These are phyloP conservation scores for Brassica carinata DNA, from an alignment of 345 rosid genomes.

Conservation along the genomic window DNA sequence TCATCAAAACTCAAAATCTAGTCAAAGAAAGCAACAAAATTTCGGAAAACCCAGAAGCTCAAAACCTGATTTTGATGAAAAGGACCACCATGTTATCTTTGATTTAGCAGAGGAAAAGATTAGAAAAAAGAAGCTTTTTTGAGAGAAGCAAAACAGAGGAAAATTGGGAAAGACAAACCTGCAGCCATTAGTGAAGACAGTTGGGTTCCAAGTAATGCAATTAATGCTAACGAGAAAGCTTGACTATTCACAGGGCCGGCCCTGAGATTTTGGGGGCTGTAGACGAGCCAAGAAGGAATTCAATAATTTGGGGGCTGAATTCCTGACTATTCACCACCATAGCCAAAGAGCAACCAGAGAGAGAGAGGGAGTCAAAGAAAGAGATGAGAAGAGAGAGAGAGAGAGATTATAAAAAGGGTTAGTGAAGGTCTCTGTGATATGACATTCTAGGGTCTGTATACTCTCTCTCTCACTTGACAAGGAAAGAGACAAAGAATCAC, in stretches of 20 bases:
- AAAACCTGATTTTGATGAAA: conserved; percentile 8
- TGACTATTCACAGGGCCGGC: conserved; percentile 35
- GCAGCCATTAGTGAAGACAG: conserved; percentile 52
- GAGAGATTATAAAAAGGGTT: conserved; percentile 32
- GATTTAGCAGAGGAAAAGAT: neutral
- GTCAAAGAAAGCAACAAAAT: conserved; percentile 25
- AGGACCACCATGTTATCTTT: neutral
- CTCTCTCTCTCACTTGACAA: conserved; percentile 31
- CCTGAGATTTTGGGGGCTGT: too few species aligned
- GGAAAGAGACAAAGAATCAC: conserved; percentile 33
- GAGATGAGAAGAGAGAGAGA: conserved; percentile 12
- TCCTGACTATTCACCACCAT: conserved; percentile 54
- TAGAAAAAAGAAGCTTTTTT: neutral
- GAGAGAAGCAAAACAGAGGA: conserved; percentile 25
- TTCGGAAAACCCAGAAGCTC: conserved; percentile 9
- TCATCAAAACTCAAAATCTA: neutral
- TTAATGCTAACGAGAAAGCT: conserved; percentile 49
- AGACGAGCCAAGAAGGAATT: too few species aligned
- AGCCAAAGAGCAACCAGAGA: conserved; percentile 25
- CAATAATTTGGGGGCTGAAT: too few species aligned
- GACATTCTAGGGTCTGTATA: conserved; percentile 41
- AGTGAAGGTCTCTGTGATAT: conserved; percentile 26
- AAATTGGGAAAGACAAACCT: conserved; percentile 47
- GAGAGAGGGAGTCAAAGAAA: neutral
- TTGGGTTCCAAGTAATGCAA: conserved; percentile 53